Evolutionary conservation across 2,329 filamentous ascomycete species (phyloP).

Genomic region (Beauveria varroae): DNA sequence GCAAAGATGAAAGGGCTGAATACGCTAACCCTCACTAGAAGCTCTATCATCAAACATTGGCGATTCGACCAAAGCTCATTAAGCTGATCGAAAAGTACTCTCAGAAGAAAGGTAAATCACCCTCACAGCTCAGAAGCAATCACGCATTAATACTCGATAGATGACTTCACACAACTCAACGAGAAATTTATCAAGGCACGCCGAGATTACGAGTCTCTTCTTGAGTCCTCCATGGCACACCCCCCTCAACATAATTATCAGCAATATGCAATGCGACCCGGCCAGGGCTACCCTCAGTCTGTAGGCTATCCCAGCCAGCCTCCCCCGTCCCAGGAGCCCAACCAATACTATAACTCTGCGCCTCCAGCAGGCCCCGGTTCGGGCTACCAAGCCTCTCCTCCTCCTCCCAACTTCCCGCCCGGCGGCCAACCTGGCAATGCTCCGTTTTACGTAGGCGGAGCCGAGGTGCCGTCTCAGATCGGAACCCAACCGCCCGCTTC

Average conservation of each 20-base stretch:
- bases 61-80: conserved; percentile 93
- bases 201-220: conserved; percentile 89
- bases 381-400: conserved; percentile 40
- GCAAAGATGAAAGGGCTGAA: neutral
- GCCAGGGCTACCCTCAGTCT: conserved; percentile 36
- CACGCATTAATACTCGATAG: conserved; percentile 37
- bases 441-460: conserved; percentile 59
- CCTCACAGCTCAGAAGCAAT: neutral
- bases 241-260: conserved; percentile 75
- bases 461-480: conserved; percentile 40
- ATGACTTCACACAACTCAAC: conserved; percentile 97
- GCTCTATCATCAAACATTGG: conserved; percentile 85
- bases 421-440: conserved; percentile 42
- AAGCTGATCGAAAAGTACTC: conserved; percentile 98
- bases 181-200: conserved; percentile 99
- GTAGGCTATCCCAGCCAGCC: conserved; percentile 35
- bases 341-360: conserved; percentile 61
- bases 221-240: conserved; percentile 95
- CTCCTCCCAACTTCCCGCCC: conserved; percentile 48
- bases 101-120: conserved; percentile 78
- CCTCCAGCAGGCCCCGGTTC: conserved; percentile 34
- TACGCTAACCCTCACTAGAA: conserved; percentile 42
- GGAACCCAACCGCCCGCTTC: conserved; percentile 22
- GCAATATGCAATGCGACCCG: conserved; percentile 52
- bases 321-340: conserved; percentile 48